Evolutionary conservation across 441 rosid genomes (phyloP), one percentile per base, ranked within the genome.

Genomic region (Adansonia gregorii): DNA sequence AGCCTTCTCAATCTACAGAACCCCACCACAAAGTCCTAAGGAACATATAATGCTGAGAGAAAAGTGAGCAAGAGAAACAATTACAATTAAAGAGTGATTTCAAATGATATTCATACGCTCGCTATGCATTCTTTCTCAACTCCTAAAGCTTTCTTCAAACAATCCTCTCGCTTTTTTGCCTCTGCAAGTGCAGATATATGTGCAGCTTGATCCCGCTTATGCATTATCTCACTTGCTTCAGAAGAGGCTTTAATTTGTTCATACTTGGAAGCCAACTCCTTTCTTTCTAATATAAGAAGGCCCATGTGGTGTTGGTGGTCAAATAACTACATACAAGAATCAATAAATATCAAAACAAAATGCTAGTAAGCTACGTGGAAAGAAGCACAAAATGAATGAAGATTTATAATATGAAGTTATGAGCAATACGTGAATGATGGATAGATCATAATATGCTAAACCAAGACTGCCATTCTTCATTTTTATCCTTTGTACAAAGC

Each of bases 221-320:
- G 88, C 67, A 67, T 76, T 63, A 92, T 69, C 14, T 91, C 95
- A 41, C 89, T 86, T 66, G 94, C 86, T 78, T 91, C 95, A 11
- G 87, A 83, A 77, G 97, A 86, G 45, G 93, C 83, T 75, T 89
- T 91, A 78, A 88, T 72, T 83, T 89, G 92, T 82, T 92, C 97
- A 2, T 83, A 84, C 70, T 86, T 89, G 22, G 89, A 77, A 43
- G 77, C 51, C 65, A 90, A 80, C 72, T 94, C 93, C 75, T 94
- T 90, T 74, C 86, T 90, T 83, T 92, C 98, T 89, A 94, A 58
- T 59, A 94, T 78, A 68, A 95, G 91, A 82, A 95, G 95, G 73
- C 99, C 98, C 99, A 94, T 94, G 68, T 95, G 94, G 80, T 95
- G 95, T 84, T 91, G 98, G 81, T 90, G 91, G 68, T 94, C 99